Conservation (phyloP, 2,329 filamentous ascomycete genomes). For the Ascochyta rabiei region DNA sequence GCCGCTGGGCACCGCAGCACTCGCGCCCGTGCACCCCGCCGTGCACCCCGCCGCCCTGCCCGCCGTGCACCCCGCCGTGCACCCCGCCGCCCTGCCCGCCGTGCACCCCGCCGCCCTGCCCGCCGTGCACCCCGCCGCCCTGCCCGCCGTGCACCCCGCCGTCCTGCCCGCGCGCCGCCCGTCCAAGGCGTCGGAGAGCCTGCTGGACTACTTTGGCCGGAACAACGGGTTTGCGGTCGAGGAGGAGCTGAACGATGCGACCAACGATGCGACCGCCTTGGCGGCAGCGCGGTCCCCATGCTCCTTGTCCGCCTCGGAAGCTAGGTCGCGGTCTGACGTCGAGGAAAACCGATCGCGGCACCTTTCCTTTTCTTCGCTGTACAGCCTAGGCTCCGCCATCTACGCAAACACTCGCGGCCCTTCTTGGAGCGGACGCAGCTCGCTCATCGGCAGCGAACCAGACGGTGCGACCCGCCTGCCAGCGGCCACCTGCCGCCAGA, state of each 20-base stretch:
- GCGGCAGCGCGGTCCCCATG: constrained; percentile 25
- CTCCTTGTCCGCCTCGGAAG: constrained; percentile 56
- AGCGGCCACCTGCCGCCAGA: background rate
- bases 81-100: constrained; percentile 32
- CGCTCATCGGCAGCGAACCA: constrained; percentile 52
- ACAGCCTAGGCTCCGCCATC: constrained; percentile 69
- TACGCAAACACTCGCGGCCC: constrained; percentile 58
- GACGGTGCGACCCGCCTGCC: constrained; percentile 43
- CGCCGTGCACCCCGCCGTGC: no score
- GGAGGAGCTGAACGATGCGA: constrained; percentile 51
- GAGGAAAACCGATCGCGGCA: constrained; percentile 60
- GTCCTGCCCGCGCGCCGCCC: constrained; percentile 43
- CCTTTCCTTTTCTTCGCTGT: constrained; percentile 74
- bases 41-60: constrained; percentile 43
- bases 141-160: constrained; percentile 42
- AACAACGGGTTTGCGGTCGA: constrained; percentile 54
- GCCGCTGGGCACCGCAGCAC: constrained; percentile 54
- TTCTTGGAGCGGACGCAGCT: constrained; percentile 57
- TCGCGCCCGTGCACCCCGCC: constrained; percentile 48
- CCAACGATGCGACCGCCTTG: constrained; percentile 49
- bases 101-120: constrained; percentile 22
- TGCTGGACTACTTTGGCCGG: constrained; percentile 32
- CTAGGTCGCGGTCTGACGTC: constrained; percentile 53
- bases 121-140: constrained; percentile 27
- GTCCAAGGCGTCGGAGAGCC: constrained; percentile 55